These are phyloP conservation scores for Laburnicola sp. DNA, from an alignment of 2,329 filamentous ascomycete genomes.

Conservation along the genomic window DNA sequence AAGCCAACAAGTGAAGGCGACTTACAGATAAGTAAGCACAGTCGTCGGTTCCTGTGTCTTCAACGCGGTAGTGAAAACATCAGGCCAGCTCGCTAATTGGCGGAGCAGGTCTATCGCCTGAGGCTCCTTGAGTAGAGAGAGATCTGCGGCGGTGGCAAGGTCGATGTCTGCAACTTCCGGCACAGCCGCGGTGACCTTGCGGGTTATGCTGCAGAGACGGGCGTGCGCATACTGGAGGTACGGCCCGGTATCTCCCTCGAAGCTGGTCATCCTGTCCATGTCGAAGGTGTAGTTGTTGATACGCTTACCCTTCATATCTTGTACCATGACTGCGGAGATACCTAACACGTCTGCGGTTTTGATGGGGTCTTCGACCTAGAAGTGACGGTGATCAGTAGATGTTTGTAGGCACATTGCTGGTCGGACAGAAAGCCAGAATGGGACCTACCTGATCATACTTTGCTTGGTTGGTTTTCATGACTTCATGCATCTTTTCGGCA, in stretches of 20 bases:
- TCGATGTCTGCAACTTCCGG: conserved; percentile 58
- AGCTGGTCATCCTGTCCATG: conserved; percentile 79
- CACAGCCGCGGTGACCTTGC: conserved; percentile 55
- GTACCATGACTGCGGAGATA: conserved; percentile 95
- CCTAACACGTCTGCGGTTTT: conserved; percentile 84
- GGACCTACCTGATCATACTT: conserved; percentile 66
- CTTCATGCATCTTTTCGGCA: conserved; percentile 94
- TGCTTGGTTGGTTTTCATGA: conserved; percentile 85
- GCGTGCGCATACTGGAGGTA: conserved; percentile 78
- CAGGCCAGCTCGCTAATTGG: conserved; percentile 80
- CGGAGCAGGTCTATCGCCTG: conserved; percentile 75
- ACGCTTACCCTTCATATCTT: conserved; percentile 94
- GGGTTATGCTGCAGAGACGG: conserved; percentile 45
- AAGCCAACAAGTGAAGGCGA: conserved; percentile 49
- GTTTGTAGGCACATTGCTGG: too few relatives aligned
- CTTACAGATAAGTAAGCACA: conserved; percentile 73
- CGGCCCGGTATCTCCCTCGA: conserved; percentile 82
- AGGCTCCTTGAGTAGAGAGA: conserved; percentile 68
- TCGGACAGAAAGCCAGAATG: too few relatives aligned
- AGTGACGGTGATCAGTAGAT: too few relatives aligned
- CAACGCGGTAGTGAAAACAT: conserved; percentile 80
- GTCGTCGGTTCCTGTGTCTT: conserved; percentile 78
- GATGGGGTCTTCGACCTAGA: conserved; percentile 81
- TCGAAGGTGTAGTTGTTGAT: conserved; percentile 73
- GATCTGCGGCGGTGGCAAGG: conserved; percentile 66